A percentile compares a stretch with the other conserved stretches of the same genome.
Evolutionary conservation across 1,139 yeast genomes (phyloP).

Genomic region (Saccharomyces hybrid): DNA sequence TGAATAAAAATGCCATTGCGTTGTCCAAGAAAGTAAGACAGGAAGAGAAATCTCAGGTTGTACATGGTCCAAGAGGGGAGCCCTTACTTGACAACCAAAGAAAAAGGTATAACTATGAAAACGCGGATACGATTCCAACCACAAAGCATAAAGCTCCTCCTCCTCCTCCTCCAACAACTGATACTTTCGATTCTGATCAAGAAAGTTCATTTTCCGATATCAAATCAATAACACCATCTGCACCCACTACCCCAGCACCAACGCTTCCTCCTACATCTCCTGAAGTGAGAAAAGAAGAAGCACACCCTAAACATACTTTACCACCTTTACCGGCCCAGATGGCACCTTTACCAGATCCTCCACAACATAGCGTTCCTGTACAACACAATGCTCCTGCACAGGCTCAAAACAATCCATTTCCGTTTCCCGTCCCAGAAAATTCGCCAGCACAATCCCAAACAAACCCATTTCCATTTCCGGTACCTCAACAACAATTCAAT

Average conservation of each 20-base stretch:
- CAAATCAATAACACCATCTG: slow-evolving; percentile 23
- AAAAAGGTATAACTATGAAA: slow-evolving; percentile 28
- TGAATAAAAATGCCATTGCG: slow-evolving; percentile 82
- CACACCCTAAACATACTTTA: slow-evolving; percentile 7
- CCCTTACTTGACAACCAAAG: slow-evolving; percentile 29
- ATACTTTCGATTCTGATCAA: slow-evolving; percentile 12
- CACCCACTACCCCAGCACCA: slow-evolving; percentile 25
- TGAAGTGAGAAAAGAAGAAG: slow-evolving; percentile 6
- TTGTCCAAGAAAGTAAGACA: slow-evolving; percentile 44
- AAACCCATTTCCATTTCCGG: slow-evolving; percentile 24
- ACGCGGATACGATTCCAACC: slow-evolving; percentile 23
- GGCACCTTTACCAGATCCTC: slow-evolving; percentile 7
- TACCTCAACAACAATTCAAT: slow-evolving; percentile 24
- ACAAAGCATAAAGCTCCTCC: slow-evolving; percentile 43
- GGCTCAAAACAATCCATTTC: neutral
- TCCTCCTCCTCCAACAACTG: slow-evolving; percentile 40
- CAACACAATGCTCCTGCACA: neutral
- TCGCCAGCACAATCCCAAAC: slow-evolving; percentile 13
- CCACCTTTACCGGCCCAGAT: slow-evolving; percentile 7
- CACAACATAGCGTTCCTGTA: slow-evolving; percentile 2
- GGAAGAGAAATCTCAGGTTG: slow-evolving; percentile 32
- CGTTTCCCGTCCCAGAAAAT: slow-evolving; percentile 14
- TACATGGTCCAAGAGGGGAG: slow-evolving; percentile 71
- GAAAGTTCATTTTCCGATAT: slow-evolving; percentile 15
- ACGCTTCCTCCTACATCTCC: slow-evolving; percentile 13